Percentiles rank a stretch among this genome's conserved stretches.
Evolutionary conservation across 768 basidiomycete species (phyloP).

Genomic region (Auricularia heimuer): DNA sequence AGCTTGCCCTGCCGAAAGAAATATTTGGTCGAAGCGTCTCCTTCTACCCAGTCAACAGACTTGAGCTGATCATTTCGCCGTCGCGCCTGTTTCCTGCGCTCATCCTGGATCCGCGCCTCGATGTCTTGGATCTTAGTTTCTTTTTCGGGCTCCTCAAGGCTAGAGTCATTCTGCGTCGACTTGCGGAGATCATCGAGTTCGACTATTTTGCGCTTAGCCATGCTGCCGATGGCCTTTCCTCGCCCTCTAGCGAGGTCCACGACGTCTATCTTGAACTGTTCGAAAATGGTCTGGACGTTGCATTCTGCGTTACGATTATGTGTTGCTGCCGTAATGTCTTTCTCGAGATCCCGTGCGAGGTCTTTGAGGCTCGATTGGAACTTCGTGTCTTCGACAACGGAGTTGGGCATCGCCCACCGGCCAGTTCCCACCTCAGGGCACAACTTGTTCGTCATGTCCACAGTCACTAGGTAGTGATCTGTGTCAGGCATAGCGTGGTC

Average conservation of each 20-base stretch:
- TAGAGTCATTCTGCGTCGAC: background rate
- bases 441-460: background rate
- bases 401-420: background rate
- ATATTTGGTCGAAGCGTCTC: background rate
- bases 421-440: background rate
- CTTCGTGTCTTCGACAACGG: background rate
- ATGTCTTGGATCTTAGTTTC: background rate
- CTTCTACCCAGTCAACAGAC: background rate
- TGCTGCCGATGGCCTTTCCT: background rate
- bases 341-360: background rate
- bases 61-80: background rate
- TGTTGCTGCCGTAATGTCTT: background rate
- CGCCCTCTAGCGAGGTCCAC: background rate
- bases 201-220: background rate
- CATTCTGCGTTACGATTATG: background rate
- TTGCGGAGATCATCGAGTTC: background rate
- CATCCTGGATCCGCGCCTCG: background rate
- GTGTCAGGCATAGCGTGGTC: background rate
- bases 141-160: background rate
- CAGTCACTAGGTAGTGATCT: background rate
- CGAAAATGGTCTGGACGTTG: background rate
- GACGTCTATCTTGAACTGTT: background rate
- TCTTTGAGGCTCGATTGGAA: background rate
- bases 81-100: background rate
- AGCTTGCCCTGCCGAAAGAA: background rate